These are phyloP conservation scores for Sonneratia alba DNA, from an alignment of 345 rosid species.

Conservation along the genomic window DNA sequence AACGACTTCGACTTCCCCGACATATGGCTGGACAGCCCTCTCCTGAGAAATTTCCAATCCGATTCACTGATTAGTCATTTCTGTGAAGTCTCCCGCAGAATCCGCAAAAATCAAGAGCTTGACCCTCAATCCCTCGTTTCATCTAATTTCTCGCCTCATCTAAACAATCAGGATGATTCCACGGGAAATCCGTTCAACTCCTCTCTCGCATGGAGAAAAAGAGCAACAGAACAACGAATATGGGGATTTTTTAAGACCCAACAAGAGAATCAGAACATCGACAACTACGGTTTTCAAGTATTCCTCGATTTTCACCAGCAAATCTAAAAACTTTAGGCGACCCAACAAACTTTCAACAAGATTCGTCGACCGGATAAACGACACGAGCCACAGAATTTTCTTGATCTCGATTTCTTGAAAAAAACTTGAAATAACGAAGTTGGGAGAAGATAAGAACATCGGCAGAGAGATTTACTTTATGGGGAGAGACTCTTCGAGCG, in stretches of 20 bases:
- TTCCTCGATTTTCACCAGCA: not conserved
- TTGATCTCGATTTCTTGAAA: not conserved
- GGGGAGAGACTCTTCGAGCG: constrained; percentile 15
- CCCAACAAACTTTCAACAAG: not conserved
- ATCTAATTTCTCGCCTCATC: not conserved
- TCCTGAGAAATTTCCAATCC: constrained; percentile 22
- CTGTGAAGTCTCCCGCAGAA: not conserved
- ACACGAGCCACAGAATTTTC: not conserved
- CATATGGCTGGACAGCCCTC: constrained; percentile 72
- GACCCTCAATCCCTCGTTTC: not conserved
- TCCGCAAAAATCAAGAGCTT: too few relatives aligned
- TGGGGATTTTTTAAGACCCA: not conserved
- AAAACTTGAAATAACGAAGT: not conserved
- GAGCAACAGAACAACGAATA: not conserved
- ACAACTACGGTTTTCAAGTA: not conserved
- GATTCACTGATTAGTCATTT: not conserved
- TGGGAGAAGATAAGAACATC: not conserved
- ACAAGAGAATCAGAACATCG: not conserved
- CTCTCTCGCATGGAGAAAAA: too few relatives aligned
- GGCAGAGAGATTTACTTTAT: not conserved
- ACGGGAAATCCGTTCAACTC: not conserved
- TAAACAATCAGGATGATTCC: not conserved
- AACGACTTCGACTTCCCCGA: constrained; percentile 80
- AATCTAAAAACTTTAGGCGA: not conserved
- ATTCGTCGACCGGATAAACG: not conserved